Percentiles rank a stretch among this genome's conserved stretches.
These are phyloP conservation scores for Boletus huronensis DNA, from an alignment of 768 basidiomycete species.

Conservation along the genomic window DNA sequence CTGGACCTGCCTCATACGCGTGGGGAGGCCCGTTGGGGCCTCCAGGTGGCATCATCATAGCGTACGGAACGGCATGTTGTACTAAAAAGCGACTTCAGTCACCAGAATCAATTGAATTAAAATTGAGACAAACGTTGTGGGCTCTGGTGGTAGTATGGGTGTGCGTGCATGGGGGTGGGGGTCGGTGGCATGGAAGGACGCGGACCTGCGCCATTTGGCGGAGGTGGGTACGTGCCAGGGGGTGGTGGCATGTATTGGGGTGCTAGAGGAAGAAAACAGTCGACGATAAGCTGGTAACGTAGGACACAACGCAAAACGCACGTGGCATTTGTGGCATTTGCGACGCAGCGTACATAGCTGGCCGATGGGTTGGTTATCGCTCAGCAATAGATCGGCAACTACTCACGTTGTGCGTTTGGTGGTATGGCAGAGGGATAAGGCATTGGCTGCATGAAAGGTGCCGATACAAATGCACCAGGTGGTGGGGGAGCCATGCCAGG, in stretches of 20 bases:
- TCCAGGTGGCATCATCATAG: slow-evolving; percentile 85
- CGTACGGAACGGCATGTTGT: slow-evolving; percentile 82
- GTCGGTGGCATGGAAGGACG: slow-evolving; percentile 91
- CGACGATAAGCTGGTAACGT: not conserved
- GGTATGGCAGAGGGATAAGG: slow-evolving; percentile 77
- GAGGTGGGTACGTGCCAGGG: slow-evolving; percentile 72
- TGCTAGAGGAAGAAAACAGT: slow-evolving; percentile 35
- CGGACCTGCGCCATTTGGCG: slow-evolving; percentile 73
- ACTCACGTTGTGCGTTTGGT: slow-evolving; percentile 59
- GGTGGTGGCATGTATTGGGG: slow-evolving; percentile 80
- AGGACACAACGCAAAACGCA: slow-evolving; percentile 38
- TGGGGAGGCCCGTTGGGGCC: slow-evolving; percentile 62
- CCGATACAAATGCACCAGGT: slow-evolving; percentile 74
- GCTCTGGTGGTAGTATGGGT: slow-evolving; percentile 86
- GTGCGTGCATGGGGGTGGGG: slow-evolving; percentile 81
- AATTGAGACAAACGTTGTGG: slow-evolving; percentile 64
- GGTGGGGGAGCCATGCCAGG: slow-evolving; percentile 80
- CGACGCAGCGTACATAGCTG: slow-evolving; percentile 79
- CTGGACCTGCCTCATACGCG: slow-evolving; percentile 67
- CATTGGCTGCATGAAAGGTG: slow-evolving; percentile 83
- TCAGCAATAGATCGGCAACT: not conserved
- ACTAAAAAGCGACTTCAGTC: slow-evolving; percentile 47
- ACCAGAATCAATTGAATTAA: slow-evolving; percentile 12
- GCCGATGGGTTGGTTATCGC: slow-evolving; percentile 6
- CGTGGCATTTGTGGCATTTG: slow-evolving; percentile 88